Conservation (phyloP, 805 yeast species). For the Phaffomyces thermotolerans region DNA sequence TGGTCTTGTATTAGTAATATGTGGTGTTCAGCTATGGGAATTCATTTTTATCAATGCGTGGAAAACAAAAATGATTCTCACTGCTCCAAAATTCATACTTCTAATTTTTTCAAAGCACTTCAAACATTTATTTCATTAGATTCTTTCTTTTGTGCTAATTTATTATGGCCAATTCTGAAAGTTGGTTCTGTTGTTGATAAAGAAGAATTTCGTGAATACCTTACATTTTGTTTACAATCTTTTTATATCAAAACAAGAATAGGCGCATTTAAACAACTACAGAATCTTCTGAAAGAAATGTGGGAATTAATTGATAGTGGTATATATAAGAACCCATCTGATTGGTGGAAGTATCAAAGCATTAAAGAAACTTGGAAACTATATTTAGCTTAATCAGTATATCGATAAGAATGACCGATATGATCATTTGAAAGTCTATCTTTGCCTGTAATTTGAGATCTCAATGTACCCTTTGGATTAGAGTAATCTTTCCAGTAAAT, state of each 20-base stretch:
- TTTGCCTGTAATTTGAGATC: slow-evolving; percentile 9
- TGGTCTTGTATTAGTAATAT: slow-evolving; percentile 4
- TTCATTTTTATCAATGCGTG: slow-evolving; percentile 5
- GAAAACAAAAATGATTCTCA: slow-evolving; percentile 1
- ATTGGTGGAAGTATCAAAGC: slow-evolving; percentile 7
- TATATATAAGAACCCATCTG: neutral
- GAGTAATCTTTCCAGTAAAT: slow-evolving; percentile 31
- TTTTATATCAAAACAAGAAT: slow-evolving; percentile 6
- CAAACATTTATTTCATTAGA: slow-evolving; percentile 1
- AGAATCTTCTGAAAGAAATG: slow-evolving; percentile 1
- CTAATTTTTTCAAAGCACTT: slow-evolving; percentile 5
- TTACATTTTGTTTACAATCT: neutral
- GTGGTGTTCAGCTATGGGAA: slow-evolving; percentile 7
- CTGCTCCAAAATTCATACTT: slow-evolving; percentile 1
- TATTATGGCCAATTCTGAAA: slow-evolving; percentile 6
- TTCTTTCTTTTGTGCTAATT: slow-evolving; percentile 8
- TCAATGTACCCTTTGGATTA: slow-evolving; percentile 10
- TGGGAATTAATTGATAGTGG: slow-evolving; percentile 6
- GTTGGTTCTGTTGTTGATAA: neutral
- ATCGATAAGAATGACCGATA: slow-evolving; percentile 3
- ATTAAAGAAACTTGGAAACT: slow-evolving; percentile 3
- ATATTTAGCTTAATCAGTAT: slow-evolving; percentile 5
- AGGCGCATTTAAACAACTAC: slow-evolving; percentile 4
- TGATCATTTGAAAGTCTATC: slow-evolving; percentile 7
- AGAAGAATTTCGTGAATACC: neutral